Conservation (phyloP, 805 yeast species). For the Pichia nanzhaoensis region DNA sequence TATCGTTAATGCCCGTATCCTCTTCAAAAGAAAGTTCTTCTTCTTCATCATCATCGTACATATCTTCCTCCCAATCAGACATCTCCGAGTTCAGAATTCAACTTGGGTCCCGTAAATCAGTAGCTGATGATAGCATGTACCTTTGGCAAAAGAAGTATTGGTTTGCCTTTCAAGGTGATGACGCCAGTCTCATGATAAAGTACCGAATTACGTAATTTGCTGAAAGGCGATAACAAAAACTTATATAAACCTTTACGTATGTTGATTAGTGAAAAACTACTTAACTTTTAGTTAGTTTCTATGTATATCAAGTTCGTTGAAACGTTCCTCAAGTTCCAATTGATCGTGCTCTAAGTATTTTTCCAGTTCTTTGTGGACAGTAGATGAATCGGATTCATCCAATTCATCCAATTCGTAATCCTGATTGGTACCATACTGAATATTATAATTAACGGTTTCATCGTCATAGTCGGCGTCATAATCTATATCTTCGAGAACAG, state of each 20-base stretch:
- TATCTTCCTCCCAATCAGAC: conserved; percentile 35
- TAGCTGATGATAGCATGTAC: no score
- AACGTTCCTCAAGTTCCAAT: conserved; percentile 26
- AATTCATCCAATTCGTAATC: no score
- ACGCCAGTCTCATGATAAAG: no score
- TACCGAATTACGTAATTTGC: background rate
- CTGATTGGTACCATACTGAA: background rate
- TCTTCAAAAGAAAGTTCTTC: conserved; percentile 30
- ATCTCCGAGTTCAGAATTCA: conserved; percentile 10
- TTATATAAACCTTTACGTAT: no score
- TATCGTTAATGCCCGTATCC: conserved; percentile 15
- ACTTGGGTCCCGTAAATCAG: no score
- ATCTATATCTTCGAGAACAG: conserved; percentile 15
- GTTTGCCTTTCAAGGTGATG: background rate
- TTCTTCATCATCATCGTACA: conserved; percentile 31
- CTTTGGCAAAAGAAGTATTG: no score
- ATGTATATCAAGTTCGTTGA: conserved; percentile 18
- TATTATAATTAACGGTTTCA: conserved; percentile 3
- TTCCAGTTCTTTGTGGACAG: background rate
- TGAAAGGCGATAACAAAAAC: no score
- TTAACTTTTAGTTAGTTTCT: no score
- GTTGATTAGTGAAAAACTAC: no score
- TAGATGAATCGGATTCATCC: no score
- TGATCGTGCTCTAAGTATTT: conserved; percentile 11
- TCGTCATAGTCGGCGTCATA: conserved; percentile 27